phyloP scores from a whole-genome alignment of 495 filamentous ascomycete genomes.

The Penicillium psychrofluorescens region DNA sequence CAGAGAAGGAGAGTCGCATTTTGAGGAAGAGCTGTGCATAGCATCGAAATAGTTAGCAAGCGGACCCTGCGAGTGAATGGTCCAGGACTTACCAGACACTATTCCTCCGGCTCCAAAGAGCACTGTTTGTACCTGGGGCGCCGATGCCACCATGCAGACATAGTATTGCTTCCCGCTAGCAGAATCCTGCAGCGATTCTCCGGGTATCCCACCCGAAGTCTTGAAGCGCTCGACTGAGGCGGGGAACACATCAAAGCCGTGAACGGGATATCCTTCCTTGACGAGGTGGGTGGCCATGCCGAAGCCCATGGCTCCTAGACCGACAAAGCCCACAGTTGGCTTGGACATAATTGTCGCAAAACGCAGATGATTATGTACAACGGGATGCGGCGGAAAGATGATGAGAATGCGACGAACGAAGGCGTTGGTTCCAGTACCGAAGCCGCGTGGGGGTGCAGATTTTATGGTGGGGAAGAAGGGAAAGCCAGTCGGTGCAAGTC shows the following conservation, averaged over 20 bases:
- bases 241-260: constrained; percentile 68
- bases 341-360: constrained; percentile 22
- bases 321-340: constrained; percentile 64
- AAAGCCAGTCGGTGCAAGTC: too few species aligned
- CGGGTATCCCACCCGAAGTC: constrained; percentile 54
- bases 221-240: constrained; percentile 67
- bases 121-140: constrained; percentile 58
- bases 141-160: constrained; percentile 76
- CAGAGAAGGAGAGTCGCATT: constrained; percentile 61
- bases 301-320: constrained; percentile 85
- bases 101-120: constrained; percentile 59
- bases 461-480: too few species aligned
- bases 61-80: too few species aligned
- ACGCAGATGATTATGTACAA: neutral
- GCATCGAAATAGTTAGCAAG: neutral
- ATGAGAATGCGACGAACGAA: too few species aligned
- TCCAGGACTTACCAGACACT: constrained; percentile 21
- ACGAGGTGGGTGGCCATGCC: constrained; percentile 78
- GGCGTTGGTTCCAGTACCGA: too few species aligned
- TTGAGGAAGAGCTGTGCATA: constrained; percentile 35
- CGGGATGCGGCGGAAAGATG: neutral
- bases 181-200: constrained; percentile 54
- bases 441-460: too few species aligned
- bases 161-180: constrained; percentile 54
- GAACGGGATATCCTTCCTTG: constrained; percentile 59